Evolutionary conservation across 331 rosid species (phyloP), one percentile per base, ranked within the genome.

Genomic region (Cydonia oblonga): DNA sequence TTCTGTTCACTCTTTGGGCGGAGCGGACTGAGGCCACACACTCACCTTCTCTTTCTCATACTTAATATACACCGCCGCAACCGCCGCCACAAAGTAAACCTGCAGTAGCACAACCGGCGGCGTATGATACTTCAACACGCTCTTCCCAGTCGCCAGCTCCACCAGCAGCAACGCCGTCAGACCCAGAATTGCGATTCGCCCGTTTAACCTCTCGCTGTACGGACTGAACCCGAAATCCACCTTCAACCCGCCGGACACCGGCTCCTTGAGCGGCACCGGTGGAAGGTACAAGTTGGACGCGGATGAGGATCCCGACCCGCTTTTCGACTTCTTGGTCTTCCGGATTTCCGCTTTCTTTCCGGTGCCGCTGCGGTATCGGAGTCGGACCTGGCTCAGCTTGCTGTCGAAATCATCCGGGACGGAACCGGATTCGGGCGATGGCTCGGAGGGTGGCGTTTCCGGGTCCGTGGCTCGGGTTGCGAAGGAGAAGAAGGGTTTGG

Each of bases 261-360:
- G 69, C 58, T 89, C 96, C 82, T 86, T 93, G 46, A 93, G 80
- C 2, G 96, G 73, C 74, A 93, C 89, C 68, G 93, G 93, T 38
- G 98, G 98, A 10, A 90, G 83, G 78, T 63, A 90, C 23, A 90
- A 77, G 57, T 25, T 71, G 0, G 75, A 58, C 28, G 57, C 75
- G 28, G 75, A 71, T 1, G 73, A 72, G 62, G 69, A 44, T 9
- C 78, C 62, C 10, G 74, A 22, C 15, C 85, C 74, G 10, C 75
- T 71, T 75, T 80, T 87, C 23, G 86, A 76, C 68, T 93, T 90
- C 12, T 74, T 63, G 4, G 75, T 66, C 79, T 87, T 93, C 10
- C 97, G 84, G 5, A 67, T 1, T 85, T 89, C 95, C 18, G 97
- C 91, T 71, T 93, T 93, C 89, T 90, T 93, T 1, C 97, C 97